These are phyloP conservation scores for Suhomyces atakaporum DNA, from an alignment of 1,139 yeast species.

Conservation along the genomic window DNA sequence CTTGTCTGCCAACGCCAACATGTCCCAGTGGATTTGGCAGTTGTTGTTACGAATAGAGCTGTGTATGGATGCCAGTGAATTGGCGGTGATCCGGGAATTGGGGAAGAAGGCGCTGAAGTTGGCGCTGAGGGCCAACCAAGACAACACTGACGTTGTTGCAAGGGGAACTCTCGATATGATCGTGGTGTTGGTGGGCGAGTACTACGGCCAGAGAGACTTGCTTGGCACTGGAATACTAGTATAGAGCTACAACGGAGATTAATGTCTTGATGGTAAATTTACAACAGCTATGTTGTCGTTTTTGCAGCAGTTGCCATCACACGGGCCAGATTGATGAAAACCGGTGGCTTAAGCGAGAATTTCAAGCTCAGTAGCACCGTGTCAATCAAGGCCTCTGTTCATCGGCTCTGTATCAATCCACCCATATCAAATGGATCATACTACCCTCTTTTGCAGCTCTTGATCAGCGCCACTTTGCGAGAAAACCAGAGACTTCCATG, in stretches of 20 bases:
- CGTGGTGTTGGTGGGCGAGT: constrained; percentile 33
- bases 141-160: constrained; percentile 15
- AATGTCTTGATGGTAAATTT: no score
- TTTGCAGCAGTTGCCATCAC: no score
- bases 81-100: constrained; percentile 38
- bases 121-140: constrained; percentile 13
- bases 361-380: no score
- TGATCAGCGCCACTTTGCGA: no score
- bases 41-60: constrained; percentile 38
- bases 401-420: no score
- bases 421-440: no score
- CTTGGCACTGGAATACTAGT: constrained; percentile 8
- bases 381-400: no score
- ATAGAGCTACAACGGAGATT: background rate
- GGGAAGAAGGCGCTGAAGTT: constrained; percentile 43
- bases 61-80: constrained; percentile 36
- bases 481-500: no score
- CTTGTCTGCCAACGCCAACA: constrained; percentile 27
- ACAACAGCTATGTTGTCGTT: no score
- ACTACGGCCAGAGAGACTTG: constrained; percentile 43
- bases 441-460: no score
- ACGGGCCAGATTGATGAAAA: no score
- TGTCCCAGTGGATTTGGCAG: constrained; percentile 43
- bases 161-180: constrained; percentile 36
- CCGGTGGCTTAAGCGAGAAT: no score